A percentile compares a stretch with the other conserved stretches of the same genome.
Evolutionary conservation across 2,329 filamentous ascomycete genomes (phyloP).

Genomic region (Fusarium luffae): DNA sequence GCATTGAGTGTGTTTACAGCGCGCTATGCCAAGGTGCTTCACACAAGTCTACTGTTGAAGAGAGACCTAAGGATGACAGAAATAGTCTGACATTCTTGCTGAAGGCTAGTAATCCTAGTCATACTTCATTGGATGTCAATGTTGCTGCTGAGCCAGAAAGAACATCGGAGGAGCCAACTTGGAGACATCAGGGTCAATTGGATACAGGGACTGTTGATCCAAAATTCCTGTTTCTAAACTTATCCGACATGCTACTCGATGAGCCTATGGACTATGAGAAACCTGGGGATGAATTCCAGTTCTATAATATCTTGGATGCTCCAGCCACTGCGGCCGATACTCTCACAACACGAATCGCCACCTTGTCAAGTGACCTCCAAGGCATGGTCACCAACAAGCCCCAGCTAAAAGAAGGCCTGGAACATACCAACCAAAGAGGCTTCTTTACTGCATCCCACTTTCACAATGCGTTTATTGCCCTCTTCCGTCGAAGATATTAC

Average conservation of each 20-base stretch:
- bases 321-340: neutral
- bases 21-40: constrained; percentile 13
- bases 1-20: constrained; percentile 14
- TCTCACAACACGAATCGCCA: neutral
- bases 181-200: neutral
- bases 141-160: constrained; percentile 23
- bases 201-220: constrained; percentile 11
- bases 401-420: neutral
- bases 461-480: neutral
- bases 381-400: neutral
- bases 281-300: fast-evolving
- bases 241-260: constrained; percentile 17
- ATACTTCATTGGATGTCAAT: constrained; percentile 2
- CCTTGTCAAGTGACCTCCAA: neutral
- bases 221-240: constrained; percentile 10
- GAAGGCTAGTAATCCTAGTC: constrained; percentile 1
- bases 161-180: constrained; percentile 5
- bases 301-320: neutral
- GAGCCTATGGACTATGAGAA: neutral
- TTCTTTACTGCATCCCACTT: constrained; percentile 22
- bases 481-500: constrained; percentile 24
- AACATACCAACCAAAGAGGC: neutral
- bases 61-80: neutral
- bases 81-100: constrained; percentile 13
- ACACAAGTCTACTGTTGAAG: neutral